Evolutionary conservation across 202 grass and related monocot species (phyloP).

Genomic region (Musa balbisiana): DNA sequence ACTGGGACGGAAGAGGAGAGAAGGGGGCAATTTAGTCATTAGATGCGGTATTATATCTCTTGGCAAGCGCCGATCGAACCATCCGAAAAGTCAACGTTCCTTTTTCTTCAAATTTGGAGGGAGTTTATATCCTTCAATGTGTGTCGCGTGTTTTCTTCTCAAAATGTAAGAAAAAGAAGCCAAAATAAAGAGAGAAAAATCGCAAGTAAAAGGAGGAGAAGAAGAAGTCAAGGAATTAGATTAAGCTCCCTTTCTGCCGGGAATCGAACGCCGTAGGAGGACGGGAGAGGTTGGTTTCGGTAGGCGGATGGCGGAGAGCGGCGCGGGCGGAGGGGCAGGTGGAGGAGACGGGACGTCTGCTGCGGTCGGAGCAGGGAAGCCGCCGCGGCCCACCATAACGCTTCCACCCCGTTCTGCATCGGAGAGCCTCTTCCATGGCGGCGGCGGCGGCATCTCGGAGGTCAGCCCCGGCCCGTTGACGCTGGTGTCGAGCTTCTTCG

Average conservation of each 20-base stretch:
- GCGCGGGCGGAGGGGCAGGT: slow-evolving; percentile 12
- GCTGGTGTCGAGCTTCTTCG: slow-evolving; percentile 53
- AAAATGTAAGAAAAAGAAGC: not conserved
- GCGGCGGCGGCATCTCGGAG: not conserved
- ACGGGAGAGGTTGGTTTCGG: not conserved
- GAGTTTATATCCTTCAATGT: not conserved
- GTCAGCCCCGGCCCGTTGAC: slow-evolving; percentile 60
- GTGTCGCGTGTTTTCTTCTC: not conserved
- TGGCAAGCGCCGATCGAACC: not conserved
- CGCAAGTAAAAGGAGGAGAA: not conserved
- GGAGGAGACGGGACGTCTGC: slow-evolving; percentile 5
- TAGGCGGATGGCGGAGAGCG: not conserved
- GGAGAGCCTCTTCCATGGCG: slow-evolving; percentile 31
- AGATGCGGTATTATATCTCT: too few species aligned
- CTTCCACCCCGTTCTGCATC: slow-evolving; percentile 41
- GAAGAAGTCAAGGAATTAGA: not conserved
- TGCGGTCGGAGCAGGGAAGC: not conserved
- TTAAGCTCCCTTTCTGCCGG: not conserved
- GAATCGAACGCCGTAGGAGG: not conserved
- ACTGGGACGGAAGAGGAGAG: too few species aligned
- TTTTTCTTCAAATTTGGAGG: slow-evolving; percentile 9
- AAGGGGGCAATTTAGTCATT: not conserved
- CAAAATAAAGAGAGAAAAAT: not conserved
- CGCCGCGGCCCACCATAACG: slow-evolving; percentile 43
- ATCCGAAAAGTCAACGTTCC: slow-evolving; percentile 8